Evolutionary conservation across 1,284 basidiomycete genomes (phyloP), one percentile per base, ranked within the genome.

Genomic region (Golubevia pallescens): DNA sequence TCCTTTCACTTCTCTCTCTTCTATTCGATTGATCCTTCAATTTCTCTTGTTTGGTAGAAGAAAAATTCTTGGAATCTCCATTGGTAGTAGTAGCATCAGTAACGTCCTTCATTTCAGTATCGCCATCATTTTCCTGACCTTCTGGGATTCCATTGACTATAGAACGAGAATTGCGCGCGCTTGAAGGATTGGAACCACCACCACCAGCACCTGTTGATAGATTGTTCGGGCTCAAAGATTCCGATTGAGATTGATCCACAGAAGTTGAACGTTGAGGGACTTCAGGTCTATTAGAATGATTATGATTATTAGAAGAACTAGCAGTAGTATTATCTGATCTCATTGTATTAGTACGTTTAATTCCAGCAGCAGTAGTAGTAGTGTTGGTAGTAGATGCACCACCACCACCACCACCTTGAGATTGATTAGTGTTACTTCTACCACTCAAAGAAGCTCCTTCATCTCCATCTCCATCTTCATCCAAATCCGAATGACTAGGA

Each of bases 1-100:
- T 48, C 16, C 58, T 20, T 8, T 65, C 54, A 24, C 61, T 76
- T 73, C 71, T 87, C 54, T 87, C 80, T 88, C 87, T 66, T 70
- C 68, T 57, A 54, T 48, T 24, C 7, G 14, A 38, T 48, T 7
- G 38, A 16, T 61, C 42, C 16, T 48, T 48, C 42, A 48, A 13
- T 16, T 48, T 48, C 16, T 48, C 42, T 16, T 48, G 8, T 16
- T 48, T 48, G 10, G 42, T 13, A 13, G 8, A 13, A 48, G 42
- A 48, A 16, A 2, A 10, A 13, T 10, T 48, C 16, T 13, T 16
- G 8, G 8, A 10, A 13, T 10, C 13, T 13, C 16, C 42, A 48
- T 48, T 48, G 10, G 42, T 13, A 48, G 42, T 16, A 13, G 10
- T 16, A 48, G 8, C 16, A 13, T 48, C 13, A 13, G 42, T 13